A percentile compares a stretch with the other conserved stretches of the same genome.
These are phyloP conservation scores for Verticillium isaacii DNA, from an alignment of 2,329 filamentous ascomycete species.

Conservation along the genomic window DNA sequence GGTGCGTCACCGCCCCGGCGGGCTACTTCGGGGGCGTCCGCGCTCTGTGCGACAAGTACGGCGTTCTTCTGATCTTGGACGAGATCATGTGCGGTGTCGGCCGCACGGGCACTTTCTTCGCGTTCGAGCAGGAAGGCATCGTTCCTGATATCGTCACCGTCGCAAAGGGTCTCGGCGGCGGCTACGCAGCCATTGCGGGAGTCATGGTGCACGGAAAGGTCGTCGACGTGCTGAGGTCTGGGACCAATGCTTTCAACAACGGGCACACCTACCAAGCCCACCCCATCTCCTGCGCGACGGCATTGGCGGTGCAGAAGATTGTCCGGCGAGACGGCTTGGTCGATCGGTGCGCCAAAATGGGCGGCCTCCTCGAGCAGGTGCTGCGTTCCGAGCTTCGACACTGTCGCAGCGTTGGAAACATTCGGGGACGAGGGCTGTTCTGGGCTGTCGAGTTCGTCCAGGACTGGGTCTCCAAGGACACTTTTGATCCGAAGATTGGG, in stretches of 20 bases:
- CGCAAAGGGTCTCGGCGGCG: constrained; percentile 55
- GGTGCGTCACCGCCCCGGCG: constrained; percentile 42
- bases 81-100: constrained; percentile 68
- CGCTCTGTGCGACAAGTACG: constrained; percentile 48
- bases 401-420: constrained; percentile 30
- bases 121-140: constrained; percentile 52
- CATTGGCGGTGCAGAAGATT: constrained; percentile 24
- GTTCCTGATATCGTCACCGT: constrained; percentile 53
- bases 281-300: constrained; percentile 19
- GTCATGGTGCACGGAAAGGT: constrained; percentile 48
- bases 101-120: constrained; percentile 55
- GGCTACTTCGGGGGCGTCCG: constrained; percentile 53
- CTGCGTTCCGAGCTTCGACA: constrained; percentile 20
- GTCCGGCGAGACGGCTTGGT: constrained; percentile 27
- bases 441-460: constrained; percentile 42
- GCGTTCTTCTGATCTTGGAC: constrained; percentile 51
- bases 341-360: constrained; percentile 23
- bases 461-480: constrained; percentile 27
- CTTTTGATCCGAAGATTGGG: constrained; percentile 23
- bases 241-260: constrained; percentile 26
- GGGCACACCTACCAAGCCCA: constrained; percentile 22
- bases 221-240: constrained; percentile 41
- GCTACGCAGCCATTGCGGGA: constrained; percentile 51
- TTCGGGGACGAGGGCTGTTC: constrained; percentile 38
- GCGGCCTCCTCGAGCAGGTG: constrained; percentile 19